A percentile compares a stretch with the other conserved stretches of the same genome.
Evolutionary conservation across 371 early-diverging fungal genomes (phyloP).

Genomic region (Syncephalastrum sp.): DNA sequence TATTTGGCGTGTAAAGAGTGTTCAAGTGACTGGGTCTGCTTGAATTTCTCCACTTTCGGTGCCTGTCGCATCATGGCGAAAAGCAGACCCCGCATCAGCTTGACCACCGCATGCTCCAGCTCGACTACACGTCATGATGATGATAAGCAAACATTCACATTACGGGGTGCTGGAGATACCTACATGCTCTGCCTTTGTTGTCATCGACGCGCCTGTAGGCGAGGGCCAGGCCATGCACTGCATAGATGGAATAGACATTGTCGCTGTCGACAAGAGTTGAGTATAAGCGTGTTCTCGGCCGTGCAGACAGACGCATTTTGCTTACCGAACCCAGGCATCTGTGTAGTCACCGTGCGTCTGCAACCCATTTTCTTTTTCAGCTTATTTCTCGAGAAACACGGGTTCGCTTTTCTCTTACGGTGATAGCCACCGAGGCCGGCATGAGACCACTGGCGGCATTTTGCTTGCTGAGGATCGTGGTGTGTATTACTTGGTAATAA

Average conservation of each 20-base stretch:
- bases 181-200: slow-evolving; percentile 80
- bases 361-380: not conserved
- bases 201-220: slow-evolving; percentile 86
- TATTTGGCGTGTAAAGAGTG: slow-evolving; percentile 90
- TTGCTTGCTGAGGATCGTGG: slow-evolving; percentile 77
- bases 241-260: slow-evolving; percentile 91
- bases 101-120: slow-evolving; percentile 82
- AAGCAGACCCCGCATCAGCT: slow-evolving; percentile 76
- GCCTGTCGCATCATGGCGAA: slow-evolving; percentile 89
- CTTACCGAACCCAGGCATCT: slow-evolving; percentile 90
- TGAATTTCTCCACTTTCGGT: slow-evolving; percentile 79
- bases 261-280: slow-evolving; percentile 53
- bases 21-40: slow-evolving; percentile 68
- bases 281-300: not conserved
- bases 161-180: slow-evolving; percentile 18
- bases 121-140: slow-evolving; percentile 56
- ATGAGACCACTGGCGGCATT: slow-evolving; percentile 87
- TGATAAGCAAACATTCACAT: not conserved
- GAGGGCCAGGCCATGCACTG: slow-evolving; percentile 83
- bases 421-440: slow-evolving; percentile 88
- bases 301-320: not conserved
- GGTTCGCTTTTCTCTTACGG: slow-evolving; percentile 30
- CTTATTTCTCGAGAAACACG: not conserved
- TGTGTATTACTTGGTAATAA: slow-evolving; percentile 73
- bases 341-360: slow-evolving; percentile 79